Evolutionary conservation across 2,329 filamentous ascomycete genomes (phyloP).

Genomic region (Thyridium curvatum): DNA sequence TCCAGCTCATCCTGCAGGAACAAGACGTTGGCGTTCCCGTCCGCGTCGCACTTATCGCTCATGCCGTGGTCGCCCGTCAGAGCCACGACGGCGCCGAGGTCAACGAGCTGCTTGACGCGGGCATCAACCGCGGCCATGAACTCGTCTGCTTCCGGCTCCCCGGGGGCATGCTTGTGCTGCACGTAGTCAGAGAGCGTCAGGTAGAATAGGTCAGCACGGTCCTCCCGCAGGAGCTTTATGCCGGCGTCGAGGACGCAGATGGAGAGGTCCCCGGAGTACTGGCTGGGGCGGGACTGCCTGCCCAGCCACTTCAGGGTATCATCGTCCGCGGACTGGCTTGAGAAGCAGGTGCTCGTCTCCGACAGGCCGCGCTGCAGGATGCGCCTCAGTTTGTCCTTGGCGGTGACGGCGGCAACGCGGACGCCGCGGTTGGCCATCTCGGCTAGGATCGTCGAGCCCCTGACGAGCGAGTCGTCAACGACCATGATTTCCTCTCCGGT

Average conservation of each 20-base stretch:
- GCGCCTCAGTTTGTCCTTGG: constrained; percentile 35
- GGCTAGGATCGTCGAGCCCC: constrained; percentile 32
- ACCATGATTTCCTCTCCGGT: constrained; percentile 33
- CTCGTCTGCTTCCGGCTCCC: constrained; percentile 24
- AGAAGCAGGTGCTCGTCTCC: constrained; percentile 28
- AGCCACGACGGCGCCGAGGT: constrained; percentile 26
- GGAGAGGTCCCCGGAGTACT: constrained; percentile 36
- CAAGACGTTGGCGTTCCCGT: constrained; percentile 27
- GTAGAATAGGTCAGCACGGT: constrained; percentile 31
- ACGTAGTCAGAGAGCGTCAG: constrained; percentile 36
- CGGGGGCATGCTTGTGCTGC: constrained; percentile 35
- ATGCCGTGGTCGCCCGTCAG: constrained; percentile 37
- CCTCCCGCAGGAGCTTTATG: constrained; percentile 30
- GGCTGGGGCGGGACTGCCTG: constrained; percentile 20
- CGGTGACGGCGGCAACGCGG: constrained; percentile 33
- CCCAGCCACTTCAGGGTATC: constrained; percentile 29
- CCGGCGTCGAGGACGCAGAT: constrained; percentile 36
- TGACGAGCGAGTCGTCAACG: constrained; percentile 29
- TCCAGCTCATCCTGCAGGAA: constrained; percentile 31
- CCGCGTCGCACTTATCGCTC: constrained; percentile 27
- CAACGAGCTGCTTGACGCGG: constrained; percentile 21
- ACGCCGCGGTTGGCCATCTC: constrained; percentile 29
- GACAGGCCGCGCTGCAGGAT: constrained; percentile 29
- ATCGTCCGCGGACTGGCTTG: constrained; percentile 26
- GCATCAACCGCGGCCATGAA: constrained; percentile 28